Evolutionary conservation across 2,329 filamentous ascomycete genomes (phyloP), one percentile per base, ranked within the genome.

Genomic region (Claviceps quebecensis): DNA sequence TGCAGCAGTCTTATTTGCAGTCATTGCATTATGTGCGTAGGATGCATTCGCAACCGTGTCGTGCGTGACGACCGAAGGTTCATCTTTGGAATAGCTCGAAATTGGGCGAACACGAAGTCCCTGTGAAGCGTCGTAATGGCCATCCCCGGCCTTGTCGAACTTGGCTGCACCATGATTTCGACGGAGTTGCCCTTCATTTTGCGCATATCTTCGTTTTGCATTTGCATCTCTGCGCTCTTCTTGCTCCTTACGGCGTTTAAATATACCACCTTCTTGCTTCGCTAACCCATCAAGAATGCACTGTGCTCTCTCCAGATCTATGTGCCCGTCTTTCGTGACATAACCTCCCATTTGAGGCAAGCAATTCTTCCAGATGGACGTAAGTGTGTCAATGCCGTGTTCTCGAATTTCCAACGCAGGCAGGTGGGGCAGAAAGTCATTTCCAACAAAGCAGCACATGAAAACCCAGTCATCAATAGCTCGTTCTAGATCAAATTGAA

Each of bases 381-480:
- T 95, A 52, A 98, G 74, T 1, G 90, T 94, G 64, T 98, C 91
- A 63, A 98, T 98, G 47, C 91, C 91, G 64, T 96, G 90, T 63
- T 98, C 93, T 54, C 93, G 82, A 65, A 98, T 97, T 66, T 97
- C 93, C 53, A 98, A 76, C 61, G 91, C 95, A n/a, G 93, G 93
- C 53, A 98, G 74, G 74, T 98, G 93, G 48, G 93, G 93, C 58
- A 98, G 72, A 71, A 98, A 98, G 72, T 98, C 94, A 68, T 98
- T 98, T 58, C 91, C 91, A 52, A 97, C 91, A 65, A 97, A 97
- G 71, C 94, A 97, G 70, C 91, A 97, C 82, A 97, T 93, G 67
- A 97, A 97, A 14, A 97, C 88, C 93, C 91, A 97, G 65, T 97
- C 91, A 67, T 97, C 93, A 53, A 97, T 79, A 26, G 90, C 90